Percentiles rank a stretch among this genome's conserved stretches.
phyloP scores from a whole-genome alignment of 2,329 filamentous ascomycete species.

The Pyrenochaeta sp. region DNA sequence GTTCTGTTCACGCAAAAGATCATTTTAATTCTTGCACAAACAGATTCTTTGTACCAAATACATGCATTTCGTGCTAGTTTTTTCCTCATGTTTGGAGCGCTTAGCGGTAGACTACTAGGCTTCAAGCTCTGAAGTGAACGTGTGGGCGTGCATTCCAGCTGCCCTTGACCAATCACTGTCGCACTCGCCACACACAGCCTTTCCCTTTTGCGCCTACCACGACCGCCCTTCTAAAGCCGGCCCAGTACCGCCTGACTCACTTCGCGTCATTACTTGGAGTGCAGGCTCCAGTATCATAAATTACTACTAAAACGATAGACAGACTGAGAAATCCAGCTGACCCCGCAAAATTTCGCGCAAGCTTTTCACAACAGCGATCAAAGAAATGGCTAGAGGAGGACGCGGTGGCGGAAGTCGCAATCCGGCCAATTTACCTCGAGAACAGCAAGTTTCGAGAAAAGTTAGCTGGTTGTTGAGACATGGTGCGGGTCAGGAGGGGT shows the following conservation, averaged over 20 bases:
- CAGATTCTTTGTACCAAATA: too few relatives aligned
- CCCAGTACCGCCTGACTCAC: conserved; percentile 17
- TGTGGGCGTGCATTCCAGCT: too few relatives aligned
- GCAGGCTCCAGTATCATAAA: neutral
- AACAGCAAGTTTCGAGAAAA: conserved; percentile 58
- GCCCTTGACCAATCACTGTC: conserved; percentile 6
- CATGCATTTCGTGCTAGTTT: too few relatives aligned
- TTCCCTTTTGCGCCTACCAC: conserved; percentile 10
- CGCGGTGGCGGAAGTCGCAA: conserved; percentile 48
- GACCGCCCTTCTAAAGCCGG: conserved; percentile 2
- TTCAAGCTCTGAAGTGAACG: too few relatives aligned
- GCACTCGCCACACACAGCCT: conserved; percentile 10
- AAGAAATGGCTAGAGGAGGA: conserved; percentile 38
- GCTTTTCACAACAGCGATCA: conserved; percentile 19
- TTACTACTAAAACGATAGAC: neutral
- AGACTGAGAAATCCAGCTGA: neutral
- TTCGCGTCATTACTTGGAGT: conserved; percentile 1
- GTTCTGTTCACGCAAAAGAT: too few relatives aligned
- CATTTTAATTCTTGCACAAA: too few relatives aligned
- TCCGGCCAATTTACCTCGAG: conserved; percentile 49
- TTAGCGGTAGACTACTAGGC: too few relatives aligned
- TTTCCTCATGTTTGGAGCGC: too few relatives aligned
- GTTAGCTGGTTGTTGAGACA: conserved; percentile 68
- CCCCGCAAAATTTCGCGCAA: conserved; percentile 29
- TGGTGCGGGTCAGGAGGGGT: conserved; percentile 66